Conservation (phyloP, 495 filamentous ascomycete species). For the Trichoderma parareesei region DNA sequence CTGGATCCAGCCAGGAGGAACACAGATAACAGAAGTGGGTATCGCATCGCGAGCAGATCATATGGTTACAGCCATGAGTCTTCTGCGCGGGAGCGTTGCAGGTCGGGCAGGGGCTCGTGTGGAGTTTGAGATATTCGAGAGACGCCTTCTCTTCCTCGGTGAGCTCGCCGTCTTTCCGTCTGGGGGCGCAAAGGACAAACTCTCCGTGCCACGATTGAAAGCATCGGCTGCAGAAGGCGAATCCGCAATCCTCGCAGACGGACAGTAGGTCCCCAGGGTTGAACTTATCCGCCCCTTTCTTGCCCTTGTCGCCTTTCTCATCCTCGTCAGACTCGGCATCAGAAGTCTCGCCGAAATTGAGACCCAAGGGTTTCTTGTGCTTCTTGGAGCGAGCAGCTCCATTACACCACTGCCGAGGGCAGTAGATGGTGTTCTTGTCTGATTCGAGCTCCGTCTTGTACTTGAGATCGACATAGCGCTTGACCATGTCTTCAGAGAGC, state of each 20-base stretch:
- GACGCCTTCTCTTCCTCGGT: constrained; percentile 78
- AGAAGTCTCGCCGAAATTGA: constrained; percentile 38
- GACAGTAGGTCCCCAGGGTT: constrained; percentile 43
- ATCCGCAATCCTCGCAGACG: constrained; percentile 83
- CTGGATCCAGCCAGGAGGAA: constrained; percentile 68
- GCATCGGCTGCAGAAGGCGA: constrained; percentile 73
- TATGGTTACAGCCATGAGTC: constrained; percentile 93
- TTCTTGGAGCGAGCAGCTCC: constrained; percentile 76
- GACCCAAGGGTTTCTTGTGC: constrained; percentile 58
- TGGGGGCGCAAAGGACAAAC: constrained; percentile 51
- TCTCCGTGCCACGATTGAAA: constrained; percentile 82
- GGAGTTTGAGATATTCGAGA: constrained; percentile 65
- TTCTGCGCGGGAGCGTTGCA: constrained; percentile 83
- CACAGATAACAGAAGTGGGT: constrained; percentile 97
- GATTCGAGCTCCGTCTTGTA: constrained; percentile 86
- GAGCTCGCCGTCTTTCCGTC: constrained; percentile 53
- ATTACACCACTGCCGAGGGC: constrained; percentile 89
- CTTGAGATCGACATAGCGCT: constrained; percentile 81
- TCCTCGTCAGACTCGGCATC: constrained; percentile 43
- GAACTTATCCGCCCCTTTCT: constrained; percentile 11
- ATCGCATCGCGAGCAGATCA: constrained; percentile 84
- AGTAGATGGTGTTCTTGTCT: constrained; percentile 89
- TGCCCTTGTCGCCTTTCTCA: constrained; percentile 10
- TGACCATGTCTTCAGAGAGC: constrained; percentile 60
- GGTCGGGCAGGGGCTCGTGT: constrained; percentile 87